Percentiles rank a stretch among this genome's conserved stretches.
Evolutionary conservation across 257 asterid genomes (phyloP).

Genomic region (Ocimum tenuiflorum): DNA sequence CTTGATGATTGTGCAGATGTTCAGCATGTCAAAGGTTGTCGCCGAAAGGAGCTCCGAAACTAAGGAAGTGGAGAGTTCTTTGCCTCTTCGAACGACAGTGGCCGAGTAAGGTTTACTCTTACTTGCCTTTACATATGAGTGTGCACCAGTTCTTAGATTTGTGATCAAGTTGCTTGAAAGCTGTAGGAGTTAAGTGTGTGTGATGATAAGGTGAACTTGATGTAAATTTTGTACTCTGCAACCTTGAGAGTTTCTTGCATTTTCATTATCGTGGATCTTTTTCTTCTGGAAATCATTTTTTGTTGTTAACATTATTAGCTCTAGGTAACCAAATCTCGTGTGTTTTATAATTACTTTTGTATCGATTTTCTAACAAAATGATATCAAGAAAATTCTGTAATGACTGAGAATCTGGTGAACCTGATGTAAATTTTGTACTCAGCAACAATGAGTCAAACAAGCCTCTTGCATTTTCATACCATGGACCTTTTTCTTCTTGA

Average conservation of each 20-base stretch:
- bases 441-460: no score
- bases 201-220: not conserved
- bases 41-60: conserved; percentile 58
- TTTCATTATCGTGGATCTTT: not conserved
- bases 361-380: no score
- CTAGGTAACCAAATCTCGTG: no score
- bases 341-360: no score
- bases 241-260: not conserved
- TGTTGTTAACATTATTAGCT: no score
- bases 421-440: no score
- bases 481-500: no score
- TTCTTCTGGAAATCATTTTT: not conserved
- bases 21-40: conserved; percentile 81
- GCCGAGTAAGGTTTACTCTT: conserved; percentile 39
- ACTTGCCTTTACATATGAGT: not conserved
- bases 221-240: not conserved
- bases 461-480: no score
- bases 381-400: no score
- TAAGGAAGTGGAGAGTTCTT: conserved; percentile 61
- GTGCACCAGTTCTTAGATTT: not conserved
- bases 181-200: not conserved
- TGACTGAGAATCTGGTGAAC: no score
- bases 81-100: conserved; percentile 68
- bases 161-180: not conserved
- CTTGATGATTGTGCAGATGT: conserved; percentile 48